Evolutionary conservation across 2,329 filamentous ascomycete species (phyloP).

Genomic region (Thelonectria blattea): DNA sequence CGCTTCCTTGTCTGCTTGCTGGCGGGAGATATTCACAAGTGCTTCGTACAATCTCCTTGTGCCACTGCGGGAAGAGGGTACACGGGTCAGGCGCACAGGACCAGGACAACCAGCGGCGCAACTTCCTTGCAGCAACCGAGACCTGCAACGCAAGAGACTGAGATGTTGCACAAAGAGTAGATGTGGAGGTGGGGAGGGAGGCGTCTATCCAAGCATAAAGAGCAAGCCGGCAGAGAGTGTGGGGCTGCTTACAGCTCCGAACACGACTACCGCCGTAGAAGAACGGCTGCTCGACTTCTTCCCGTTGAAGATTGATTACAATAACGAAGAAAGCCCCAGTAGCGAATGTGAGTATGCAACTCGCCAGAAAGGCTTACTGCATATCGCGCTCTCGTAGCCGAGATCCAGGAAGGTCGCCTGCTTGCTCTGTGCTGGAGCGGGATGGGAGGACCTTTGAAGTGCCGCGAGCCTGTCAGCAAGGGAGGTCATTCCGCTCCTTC

Average conservation of each 20-base stretch:
- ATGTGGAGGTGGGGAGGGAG: slow-evolving; percentile 8
- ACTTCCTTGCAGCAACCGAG: slow-evolving; percentile 10
- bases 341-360: slow-evolving; percentile 4
- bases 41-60: not conserved
- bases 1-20: slow-evolving; percentile 4
- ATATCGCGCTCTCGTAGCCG: not conserved
- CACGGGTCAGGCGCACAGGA: not conserved
- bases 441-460: not conserved
- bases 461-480: no score
- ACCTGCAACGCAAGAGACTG: not conserved
- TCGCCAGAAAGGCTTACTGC: slow-evolving; percentile 1
- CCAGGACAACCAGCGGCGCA: slow-evolving; percentile 4
- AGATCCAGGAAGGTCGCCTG: not conserved
- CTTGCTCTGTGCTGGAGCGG: not conserved
- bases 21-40: not conserved
- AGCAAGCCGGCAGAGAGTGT: slow-evolving; percentile 9
- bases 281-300: not conserved
- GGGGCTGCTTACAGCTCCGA: not conserved
- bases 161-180: slow-evolving; percentile 13
- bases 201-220: slow-evolving; percentile 1
- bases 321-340: not conserved
- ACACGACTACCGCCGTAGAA: not conserved
- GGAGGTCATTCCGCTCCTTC: not conserved
- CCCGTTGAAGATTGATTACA: not conserved
- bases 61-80: slow-evolving; percentile 1